These are phyloP conservation scores for Podospora pseudocomata DNA, from an alignment of 495 filamentous ascomycete genomes.

Conservation along the genomic window DNA sequence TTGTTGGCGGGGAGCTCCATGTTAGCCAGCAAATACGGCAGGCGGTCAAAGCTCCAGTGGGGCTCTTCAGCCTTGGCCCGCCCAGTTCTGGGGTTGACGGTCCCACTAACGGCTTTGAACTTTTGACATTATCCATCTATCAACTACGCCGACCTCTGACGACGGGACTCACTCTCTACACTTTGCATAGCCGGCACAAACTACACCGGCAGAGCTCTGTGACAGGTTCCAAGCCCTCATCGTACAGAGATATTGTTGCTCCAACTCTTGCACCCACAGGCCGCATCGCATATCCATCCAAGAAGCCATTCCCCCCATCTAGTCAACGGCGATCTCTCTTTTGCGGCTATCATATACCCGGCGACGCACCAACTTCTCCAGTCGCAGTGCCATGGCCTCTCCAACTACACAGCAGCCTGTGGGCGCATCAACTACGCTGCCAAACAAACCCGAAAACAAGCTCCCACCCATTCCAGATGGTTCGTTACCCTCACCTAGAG, in stretches of 20 bases:
- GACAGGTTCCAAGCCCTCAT: not conserved
- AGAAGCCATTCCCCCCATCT: too few relatives aligned
- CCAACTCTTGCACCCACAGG: not conserved
- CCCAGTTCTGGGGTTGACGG: not conserved
- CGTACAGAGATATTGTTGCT: not conserved
- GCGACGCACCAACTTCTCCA: not conserved
- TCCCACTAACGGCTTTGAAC: not conserved
- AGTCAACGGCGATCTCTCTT: too few relatives aligned
- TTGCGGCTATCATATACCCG: too few relatives aligned
- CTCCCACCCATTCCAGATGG: slow-evolving; percentile 48
- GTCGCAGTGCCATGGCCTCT: not conserved
- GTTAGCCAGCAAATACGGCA: slow-evolving; percentile 9
- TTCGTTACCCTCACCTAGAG: slow-evolving; percentile 18
- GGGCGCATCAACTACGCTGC: slow-evolving; percentile 6
- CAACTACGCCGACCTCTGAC: not conserved
- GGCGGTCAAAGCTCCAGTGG: slow-evolving; percentile 5
- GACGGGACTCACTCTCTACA: not conserved
- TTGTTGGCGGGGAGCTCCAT: slow-evolving; percentile 7
- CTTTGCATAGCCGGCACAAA: not conserved
- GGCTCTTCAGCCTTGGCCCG: slow-evolving; percentile 12
- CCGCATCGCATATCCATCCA: too few relatives aligned
- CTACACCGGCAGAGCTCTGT: too few relatives aligned
- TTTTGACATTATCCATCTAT: not conserved
- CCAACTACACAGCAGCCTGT: not conserved
- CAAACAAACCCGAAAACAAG: slow-evolving; percentile 36